phyloP scores from a whole-genome alignment of 2,329 filamentous ascomycete genomes.

The Pyrenophora teres region DNA sequence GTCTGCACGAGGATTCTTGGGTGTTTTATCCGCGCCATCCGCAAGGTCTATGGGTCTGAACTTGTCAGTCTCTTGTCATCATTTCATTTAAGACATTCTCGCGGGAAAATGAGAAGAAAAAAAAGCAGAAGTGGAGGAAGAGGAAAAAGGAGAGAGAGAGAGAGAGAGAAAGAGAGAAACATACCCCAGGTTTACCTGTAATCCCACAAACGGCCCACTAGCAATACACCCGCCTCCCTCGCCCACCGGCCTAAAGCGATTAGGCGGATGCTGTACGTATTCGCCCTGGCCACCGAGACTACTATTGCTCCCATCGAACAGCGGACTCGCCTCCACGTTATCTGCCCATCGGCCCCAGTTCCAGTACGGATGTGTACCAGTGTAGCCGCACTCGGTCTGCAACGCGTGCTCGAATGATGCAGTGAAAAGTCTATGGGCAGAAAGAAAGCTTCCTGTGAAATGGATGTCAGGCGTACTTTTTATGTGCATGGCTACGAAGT shows the following conservation, averaged over 20 bases:
- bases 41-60: not conserved
- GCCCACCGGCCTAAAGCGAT: slow-evolving; percentile 50
- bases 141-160: not conserved
- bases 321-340: slow-evolving; percentile 54
- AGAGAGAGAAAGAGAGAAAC: not conserved
- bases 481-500: slow-evolving; percentile 46
- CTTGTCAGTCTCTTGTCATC: not conserved
- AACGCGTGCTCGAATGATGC: slow-evolving; percentile 51
- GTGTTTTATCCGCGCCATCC: not conserved
- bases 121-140: too few species aligned
- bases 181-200: slow-evolving; percentile 41
- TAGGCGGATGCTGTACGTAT: slow-evolving; percentile 34
- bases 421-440: slow-evolving; percentile 52
- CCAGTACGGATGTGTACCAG: slow-evolving; percentile 56
- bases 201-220: slow-evolving; percentile 56
- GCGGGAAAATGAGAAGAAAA: not conserved
- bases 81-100: too few species aligned
- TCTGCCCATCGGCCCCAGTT: slow-evolving; percentile 57
- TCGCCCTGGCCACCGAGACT: slow-evolving; percentile 55
- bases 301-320: slow-evolving; percentile 63
- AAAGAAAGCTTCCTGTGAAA: slow-evolving; percentile 44
- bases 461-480: slow-evolving; percentile 45
- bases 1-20: slow-evolving; percentile 43
- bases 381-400: slow-evolving; percentile 51
- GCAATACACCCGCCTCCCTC: slow-evolving; percentile 61